Evolutionary conservation across 2,329 filamentous ascomycete genomes (phyloP).

Genomic region (Alternaria gansuensis): DNA sequence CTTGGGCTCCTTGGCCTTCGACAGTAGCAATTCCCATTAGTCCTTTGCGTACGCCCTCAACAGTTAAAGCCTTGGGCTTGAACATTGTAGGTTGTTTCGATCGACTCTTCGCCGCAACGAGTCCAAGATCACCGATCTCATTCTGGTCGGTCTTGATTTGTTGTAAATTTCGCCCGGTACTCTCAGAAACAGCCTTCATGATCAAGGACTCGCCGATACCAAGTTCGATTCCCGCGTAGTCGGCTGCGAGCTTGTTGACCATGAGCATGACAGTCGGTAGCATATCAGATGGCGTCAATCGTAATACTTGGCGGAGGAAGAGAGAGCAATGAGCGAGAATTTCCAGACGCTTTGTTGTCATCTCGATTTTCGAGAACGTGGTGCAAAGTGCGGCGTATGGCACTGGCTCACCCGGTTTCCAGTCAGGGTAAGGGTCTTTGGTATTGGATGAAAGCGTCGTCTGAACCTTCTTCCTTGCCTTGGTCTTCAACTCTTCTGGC

Average conservation of each 20-base stretch:
- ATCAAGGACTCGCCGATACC: constrained; percentile 99
- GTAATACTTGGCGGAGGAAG: constrained; percentile 92
- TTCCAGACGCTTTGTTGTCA: constrained; percentile 88
- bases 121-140: constrained; percentile 92
- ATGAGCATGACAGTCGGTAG: constrained; percentile 90
- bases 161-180: constrained; percentile 83
- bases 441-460: constrained; percentile 72
- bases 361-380: constrained; percentile 92
- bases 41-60: constrained; percentile 85
- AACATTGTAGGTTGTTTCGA: constrained; percentile 98
- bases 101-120: constrained; percentile 94
- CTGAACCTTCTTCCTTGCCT: constrained; percentile 82
- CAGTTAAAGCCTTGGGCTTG: constrained; percentile 89
- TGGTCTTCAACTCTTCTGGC: constrained; percentile 75
- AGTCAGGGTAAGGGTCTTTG: constrained; percentile 92
- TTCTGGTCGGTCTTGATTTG: constrained; percentile 96
- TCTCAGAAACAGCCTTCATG: constrained; percentile 98
- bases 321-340: constrained; percentile 89
- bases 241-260: constrained; percentile 97
- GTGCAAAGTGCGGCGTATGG: constrained; percentile 94
- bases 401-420: constrained; percentile 86
- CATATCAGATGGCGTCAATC: constrained; percentile 86
- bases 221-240: constrained; percentile 94
- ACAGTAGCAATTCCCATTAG: constrained; percentile 88
- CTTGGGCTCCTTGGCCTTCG: constrained; percentile 85